Evolutionary conservation across 2,329 filamentous ascomycete species (phyloP), one percentile per base, ranked within the genome.

Genomic region (Penicillium sp.): DNA sequence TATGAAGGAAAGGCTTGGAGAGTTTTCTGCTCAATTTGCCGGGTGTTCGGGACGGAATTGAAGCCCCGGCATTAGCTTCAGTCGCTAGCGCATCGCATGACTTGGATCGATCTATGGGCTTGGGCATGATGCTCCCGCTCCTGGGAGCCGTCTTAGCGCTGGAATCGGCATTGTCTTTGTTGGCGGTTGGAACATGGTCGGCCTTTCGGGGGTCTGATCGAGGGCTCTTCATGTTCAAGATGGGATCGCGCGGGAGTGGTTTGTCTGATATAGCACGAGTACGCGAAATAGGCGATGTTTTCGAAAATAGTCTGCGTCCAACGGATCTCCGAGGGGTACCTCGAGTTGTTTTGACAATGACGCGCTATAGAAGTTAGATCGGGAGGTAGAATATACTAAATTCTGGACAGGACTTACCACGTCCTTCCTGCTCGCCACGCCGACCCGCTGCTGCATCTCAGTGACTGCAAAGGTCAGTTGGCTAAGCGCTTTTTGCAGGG

Each of bases 371-470:
- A 11, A 14, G 20, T 52, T 37, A 53, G 39, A 18, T 20, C 19
- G 20, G 7, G 14, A n/a, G n/a, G n/a, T n/a, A n/a, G n/a, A n/a
- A n/a, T n/a, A 36, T 27, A 15, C 14, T 4, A 15, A 17, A 15
- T 5, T 10, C 21, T 21, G 11, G 23, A 8, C 25, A 31, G n/a
- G 76, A 87, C 85, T 73, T 80, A 80, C 60, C 81, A 59, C 50
- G 26, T 58, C 86, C 59, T 82, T 82, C 37, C 87, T 80, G 69
- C 87, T 94, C 28, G 91, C 85, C 59, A 87, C 81, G 13, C 86
- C 88, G 30, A 89, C 89, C 58, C 87, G 83, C 61, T 81, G 83
- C 61, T 94, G 84, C 76, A 96, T 94, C 62, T 95, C 87, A 11
- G 81, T 79, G 38, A 94, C 83, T 51, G 93, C 86, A 36, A 79